Conservation (phyloP, 345 rosid genomes). For the Rhodomyrtus tomentosa region DNA sequence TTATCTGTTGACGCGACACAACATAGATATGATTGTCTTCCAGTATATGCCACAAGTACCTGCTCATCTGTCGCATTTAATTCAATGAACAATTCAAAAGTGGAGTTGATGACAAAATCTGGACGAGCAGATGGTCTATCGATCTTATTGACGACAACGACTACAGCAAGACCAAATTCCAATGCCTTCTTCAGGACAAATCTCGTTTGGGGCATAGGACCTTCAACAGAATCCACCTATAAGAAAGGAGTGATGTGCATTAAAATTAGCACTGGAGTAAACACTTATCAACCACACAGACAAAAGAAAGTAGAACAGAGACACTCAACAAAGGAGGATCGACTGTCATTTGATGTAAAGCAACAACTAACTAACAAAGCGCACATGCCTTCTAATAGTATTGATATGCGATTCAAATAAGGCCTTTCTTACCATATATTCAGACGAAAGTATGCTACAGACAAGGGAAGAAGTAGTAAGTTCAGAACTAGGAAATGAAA, state of each 20-base stretch:
- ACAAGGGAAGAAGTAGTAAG: background rate
- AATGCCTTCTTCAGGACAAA: constrained; percentile 96
- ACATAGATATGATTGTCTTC: background rate
- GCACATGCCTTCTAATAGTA: background rate
- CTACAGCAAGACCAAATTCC: constrained; percentile 91
- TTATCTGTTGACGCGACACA: background rate
- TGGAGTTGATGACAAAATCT: constrained; percentile 81
- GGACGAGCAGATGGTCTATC: constrained; percentile 98
- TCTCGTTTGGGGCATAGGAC: constrained; percentile 99
- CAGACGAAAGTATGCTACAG: background rate
- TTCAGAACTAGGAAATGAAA: background rate
- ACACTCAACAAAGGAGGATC: background rate
- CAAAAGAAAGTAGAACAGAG: background rate
- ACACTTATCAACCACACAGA: background rate
- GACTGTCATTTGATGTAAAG: background rate
- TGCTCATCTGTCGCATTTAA: constrained; percentile 95
- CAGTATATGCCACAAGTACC: constrained; percentile 26
- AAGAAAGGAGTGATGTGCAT: background rate
- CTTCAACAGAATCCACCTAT: constrained; percentile 98
- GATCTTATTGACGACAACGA: constrained; percentile 94
- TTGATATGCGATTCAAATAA: background rate
- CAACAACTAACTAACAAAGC: background rate
- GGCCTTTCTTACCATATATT: background rate
- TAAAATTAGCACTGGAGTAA: background rate
- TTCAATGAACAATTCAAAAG: constrained; percentile 95